These are phyloP conservation scores for Tetrapyrgos nigripes DNA, from an alignment of 1,284 basidiomycete species.

Conservation along the genomic window DNA sequence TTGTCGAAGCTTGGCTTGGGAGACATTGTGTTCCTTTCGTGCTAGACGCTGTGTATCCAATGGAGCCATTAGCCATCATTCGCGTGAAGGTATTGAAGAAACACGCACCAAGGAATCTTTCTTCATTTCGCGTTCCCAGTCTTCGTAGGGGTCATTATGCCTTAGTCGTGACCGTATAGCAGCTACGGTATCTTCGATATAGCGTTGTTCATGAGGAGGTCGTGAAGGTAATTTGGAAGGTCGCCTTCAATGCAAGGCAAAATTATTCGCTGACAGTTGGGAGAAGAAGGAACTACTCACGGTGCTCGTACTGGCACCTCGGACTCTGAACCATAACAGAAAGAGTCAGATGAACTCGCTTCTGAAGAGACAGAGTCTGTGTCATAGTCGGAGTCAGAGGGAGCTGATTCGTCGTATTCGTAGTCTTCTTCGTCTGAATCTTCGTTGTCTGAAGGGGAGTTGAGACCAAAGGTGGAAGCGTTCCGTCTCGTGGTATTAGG, in stretches of 20 bases:
- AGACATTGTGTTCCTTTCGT: constrained; percentile 55
- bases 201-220: constrained; percentile 52
- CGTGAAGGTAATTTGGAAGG: constrained; percentile 31
- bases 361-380: constrained; percentile 46
- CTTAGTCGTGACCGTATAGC: constrained; percentile 70
- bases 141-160: constrained; percentile 78
- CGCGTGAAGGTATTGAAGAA: background rate
- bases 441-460: constrained; percentile 53
- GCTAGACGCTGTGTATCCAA: constrained; percentile 57
- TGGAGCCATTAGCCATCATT: background rate
- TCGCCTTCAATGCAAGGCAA: constrained; percentile 21
- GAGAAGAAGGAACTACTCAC: constrained; percentile 34
- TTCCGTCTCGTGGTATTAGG: constrained; percentile 27
- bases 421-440: constrained; percentile 37
- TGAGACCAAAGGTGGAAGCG: constrained; percentile 62
- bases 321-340: constrained; percentile 49
- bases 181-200: constrained; percentile 70
- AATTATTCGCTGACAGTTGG: background rate
- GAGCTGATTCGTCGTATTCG: constrained; percentile 23
- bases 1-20: constrained; percentile 34
- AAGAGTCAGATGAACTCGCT: constrained; percentile 40
- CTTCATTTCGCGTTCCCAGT: constrained; percentile 74
- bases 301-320: constrained; percentile 38
- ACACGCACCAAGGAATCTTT: constrained; percentile 73
- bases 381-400: constrained; percentile 40